A percentile compares a stretch with the other conserved stretches of the same genome.
phyloP scores from a whole-genome alignment of 106 monocot genomes.

The Xerophyta viscosa region DNA sequence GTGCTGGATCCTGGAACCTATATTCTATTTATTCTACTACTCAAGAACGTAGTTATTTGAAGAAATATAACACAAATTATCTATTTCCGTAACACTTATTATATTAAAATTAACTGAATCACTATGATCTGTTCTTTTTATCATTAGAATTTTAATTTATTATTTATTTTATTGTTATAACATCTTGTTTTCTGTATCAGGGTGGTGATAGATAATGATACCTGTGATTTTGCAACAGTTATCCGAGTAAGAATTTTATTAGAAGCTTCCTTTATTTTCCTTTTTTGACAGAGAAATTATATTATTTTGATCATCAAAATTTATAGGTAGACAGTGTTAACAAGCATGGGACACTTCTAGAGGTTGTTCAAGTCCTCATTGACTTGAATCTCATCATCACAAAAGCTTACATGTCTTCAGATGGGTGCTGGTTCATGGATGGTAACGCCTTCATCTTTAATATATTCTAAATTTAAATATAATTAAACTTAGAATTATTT shows the following conservation, averaged over 20 bases:
- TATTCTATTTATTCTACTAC: neutral
- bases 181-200: conserved; percentile 7
- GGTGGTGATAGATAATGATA: conserved; percentile 43
- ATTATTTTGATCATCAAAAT: neutral
- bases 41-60: neutral
- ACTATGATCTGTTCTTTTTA: neutral
- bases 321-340: conserved; percentile 17
- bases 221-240: conserved; percentile 25
- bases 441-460: conserved; percentile 16
- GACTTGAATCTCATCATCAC: conserved; percentile 21
- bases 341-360: conserved; percentile 18
- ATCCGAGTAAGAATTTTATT: conserved; percentile 20
- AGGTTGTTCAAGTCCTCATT: conserved; percentile 18
- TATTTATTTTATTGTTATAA: neutral
- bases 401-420: conserved; percentile 32
- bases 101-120: no score
- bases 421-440: conserved; percentile 33
- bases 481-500: no score
- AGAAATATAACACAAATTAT: no score
- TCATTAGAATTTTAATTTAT: neutral
- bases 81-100: neutral
- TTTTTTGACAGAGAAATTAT: neutral
- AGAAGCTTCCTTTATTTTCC: neutral
- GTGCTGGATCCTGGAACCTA: no score
- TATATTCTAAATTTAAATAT: no score